Conservation (phyloP, 1,284 basidiomycete genomes). For the Garcileccinum viscosum region DNA sequence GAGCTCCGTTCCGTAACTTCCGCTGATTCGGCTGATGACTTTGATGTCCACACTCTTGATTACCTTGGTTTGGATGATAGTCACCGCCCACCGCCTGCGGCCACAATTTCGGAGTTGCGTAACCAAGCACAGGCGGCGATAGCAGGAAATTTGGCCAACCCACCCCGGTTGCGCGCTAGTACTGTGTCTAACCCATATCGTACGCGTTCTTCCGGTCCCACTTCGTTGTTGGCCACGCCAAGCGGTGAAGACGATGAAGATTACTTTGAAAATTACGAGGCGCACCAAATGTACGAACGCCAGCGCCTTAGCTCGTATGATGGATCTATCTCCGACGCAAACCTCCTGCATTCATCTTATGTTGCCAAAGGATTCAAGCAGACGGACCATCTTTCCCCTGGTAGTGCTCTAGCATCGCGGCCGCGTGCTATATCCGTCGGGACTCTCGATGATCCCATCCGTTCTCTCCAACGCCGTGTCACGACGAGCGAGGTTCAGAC, state of each 20-base stretch:
- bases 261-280: slow-evolving; percentile 67
- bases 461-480: slow-evolving; percentile 66
- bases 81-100: slow-evolving; percentile 70
- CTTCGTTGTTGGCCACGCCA: slow-evolving; percentile 65
- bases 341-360: slow-evolving; percentile 59
- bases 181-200: slow-evolving; percentile 88
- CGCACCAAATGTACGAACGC: slow-evolving; percentile 51
- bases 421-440: slow-evolving; percentile 93
- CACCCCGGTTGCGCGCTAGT: slow-evolving; percentile 82
- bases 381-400: slow-evolving; percentile 65
- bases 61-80: slow-evolving; percentile 91
- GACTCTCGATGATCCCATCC: slow-evolving; percentile 81
- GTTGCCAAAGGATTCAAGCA: slow-evolving; percentile 78
- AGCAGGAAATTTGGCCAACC: slow-evolving; percentile 78
- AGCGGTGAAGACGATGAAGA: slow-evolving; percentile 76
- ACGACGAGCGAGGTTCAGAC: slow-evolving; percentile 60
- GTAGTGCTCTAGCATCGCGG: slow-evolving; percentile 52
- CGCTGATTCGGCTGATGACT: slow-evolving; percentile 83
- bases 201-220: slow-evolving; percentile 59
- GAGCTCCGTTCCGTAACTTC: slow-evolving; percentile 81
- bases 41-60: slow-evolving; percentile 91
- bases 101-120: slow-evolving; percentile 83
- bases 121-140: slow-evolving; percentile 89
- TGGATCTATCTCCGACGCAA: slow-evolving; percentile 52
- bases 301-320: slow-evolving; percentile 69